A percentile compares a stretch with the other conserved stretches of the same genome.
These are phyloP conservation scores for Cadophora sp. DNA, from an alignment of 2,329 filamentous ascomycete species.

Conservation along the genomic window DNA sequence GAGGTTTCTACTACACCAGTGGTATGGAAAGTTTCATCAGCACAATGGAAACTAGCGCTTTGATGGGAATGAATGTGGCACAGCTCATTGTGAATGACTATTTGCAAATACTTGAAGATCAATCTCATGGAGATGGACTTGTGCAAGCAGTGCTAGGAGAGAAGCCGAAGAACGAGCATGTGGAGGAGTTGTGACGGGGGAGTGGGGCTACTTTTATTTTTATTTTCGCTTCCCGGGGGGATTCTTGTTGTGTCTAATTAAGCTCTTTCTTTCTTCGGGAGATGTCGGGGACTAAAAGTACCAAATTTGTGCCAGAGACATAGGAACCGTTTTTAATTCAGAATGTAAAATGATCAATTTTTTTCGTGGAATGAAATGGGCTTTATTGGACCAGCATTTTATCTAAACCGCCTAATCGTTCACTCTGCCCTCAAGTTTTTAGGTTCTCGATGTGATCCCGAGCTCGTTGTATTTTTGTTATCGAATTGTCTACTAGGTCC, in stretches of 20 bases:
- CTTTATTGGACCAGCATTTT: no score
- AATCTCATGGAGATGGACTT: constrained; percentile 5
- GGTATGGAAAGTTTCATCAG: constrained; percentile 93
- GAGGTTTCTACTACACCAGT: constrained; percentile 73
- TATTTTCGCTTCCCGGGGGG: background rate
- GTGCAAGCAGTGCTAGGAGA: constrained; percentile 7
- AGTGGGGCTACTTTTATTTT: background rate
- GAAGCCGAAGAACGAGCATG: constrained; percentile 16
- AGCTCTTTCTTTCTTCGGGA: background rate
- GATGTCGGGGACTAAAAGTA: background rate
- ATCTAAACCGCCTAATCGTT: no score
- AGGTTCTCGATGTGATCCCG: background rate
- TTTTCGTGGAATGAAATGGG: no score
- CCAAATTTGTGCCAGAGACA: no score
- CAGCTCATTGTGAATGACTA: constrained; percentile 71
- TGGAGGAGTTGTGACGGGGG: constrained; percentile 19
- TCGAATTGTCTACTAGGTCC: background rate
- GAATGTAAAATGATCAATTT: no score
- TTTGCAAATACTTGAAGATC: constrained; percentile 39
- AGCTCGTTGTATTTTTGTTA: background rate
- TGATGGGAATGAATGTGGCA: constrained; percentile 90
- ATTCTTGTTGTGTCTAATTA: background rate
- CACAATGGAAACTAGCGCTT: constrained; percentile 94
- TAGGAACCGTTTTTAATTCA: no score
- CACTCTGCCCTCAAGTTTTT: background rate